Evolutionary conservation across 192 early-diverging fungal genomes (phyloP), one percentile per base, ranked within the genome.

Genomic region (Polychytrium aggregatum): DNA sequence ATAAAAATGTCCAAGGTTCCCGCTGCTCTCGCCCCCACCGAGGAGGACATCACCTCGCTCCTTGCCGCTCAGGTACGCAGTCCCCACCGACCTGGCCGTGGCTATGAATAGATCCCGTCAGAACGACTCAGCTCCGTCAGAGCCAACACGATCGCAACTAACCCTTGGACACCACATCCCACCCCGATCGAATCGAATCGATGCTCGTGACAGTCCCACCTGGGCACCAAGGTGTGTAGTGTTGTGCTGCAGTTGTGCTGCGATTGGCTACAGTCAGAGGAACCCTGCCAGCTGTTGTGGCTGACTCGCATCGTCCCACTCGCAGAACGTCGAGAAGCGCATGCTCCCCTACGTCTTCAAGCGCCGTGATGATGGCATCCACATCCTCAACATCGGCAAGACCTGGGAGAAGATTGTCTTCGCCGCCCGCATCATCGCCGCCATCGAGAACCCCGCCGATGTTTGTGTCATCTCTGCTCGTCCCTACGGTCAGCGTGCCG

Each of bases 391-490:
- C 85, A 79, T 92, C 44, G 88, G 85, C 60, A 99, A 99, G 85
- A 99, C 97, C 71, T 99, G 93, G 89, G 97, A 96, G 81, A 99
- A 99, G 87, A 69, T 99, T 43, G 79, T 97, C 36, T 73, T 99
- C 50, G 97, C 97, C 60, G 94, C 97, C 55, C 91, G 97, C 75
- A 82, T 97, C 74, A 92, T 99, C 56, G 89, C 89, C 46, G 83
- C 94, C 70, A 87, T 99, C 56, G 94, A 97, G 78, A 96, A 99
- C 82, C 92, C 92, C 50, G 82, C 87, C 41, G 97, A 99, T 63
- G 87, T 99, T 48, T 84, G 82, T 71, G 88, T 97, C 54, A 90
- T 99, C 70, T 91, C 94, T 65, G 83, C 92, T 65, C 88, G 90
- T 68, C 77, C 88, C 53, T 94, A 85, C 66, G 97, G 94, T 59